These are phyloP conservation scores for Neopestalotiopsis sp. DNA, from an alignment of 2,329 filamentous ascomycete genomes.

Conservation along the genomic window DNA sequence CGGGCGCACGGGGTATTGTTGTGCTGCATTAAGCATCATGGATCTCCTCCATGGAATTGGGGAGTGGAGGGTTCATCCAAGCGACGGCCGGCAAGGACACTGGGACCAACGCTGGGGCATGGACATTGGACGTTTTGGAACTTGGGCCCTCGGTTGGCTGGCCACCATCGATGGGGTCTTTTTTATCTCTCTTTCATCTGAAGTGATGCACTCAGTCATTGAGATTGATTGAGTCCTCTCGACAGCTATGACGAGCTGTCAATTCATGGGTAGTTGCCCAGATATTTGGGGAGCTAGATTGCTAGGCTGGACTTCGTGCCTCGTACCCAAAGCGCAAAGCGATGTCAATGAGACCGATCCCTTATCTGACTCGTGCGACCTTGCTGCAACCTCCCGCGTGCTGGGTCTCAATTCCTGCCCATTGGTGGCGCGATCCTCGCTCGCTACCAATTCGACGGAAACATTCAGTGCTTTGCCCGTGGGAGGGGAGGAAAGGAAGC, in stretches of 20 bases:
- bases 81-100: background rate
- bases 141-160: background rate
- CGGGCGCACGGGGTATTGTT: constrained; percentile 14
- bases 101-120: background rate
- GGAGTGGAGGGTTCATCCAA: background rate
- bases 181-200: background rate
- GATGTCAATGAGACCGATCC: background rate
- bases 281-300: too few relatives aligned
- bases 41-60: background rate
- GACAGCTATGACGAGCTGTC: background rate
- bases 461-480: background rate
- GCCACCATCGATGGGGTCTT: background rate
- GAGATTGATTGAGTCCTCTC: background rate
- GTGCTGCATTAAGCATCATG: constrained; percentile 13
- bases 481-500: background rate
- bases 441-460: background rate
- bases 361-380: constrained; percentile 2
- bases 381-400: background rate
- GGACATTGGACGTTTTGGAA: background rate
- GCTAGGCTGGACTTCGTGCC: too few relatives aligned
- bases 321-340: background rate
- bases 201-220: background rate
- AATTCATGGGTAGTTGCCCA: background rate
- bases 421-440: background rate
- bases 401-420: background rate